Percentiles rank a stretch among this genome's conserved stretches.
Conservation (phyloP, 2,329 filamentous ascomycete species). For the Aspergillus caelatus region DNA sequence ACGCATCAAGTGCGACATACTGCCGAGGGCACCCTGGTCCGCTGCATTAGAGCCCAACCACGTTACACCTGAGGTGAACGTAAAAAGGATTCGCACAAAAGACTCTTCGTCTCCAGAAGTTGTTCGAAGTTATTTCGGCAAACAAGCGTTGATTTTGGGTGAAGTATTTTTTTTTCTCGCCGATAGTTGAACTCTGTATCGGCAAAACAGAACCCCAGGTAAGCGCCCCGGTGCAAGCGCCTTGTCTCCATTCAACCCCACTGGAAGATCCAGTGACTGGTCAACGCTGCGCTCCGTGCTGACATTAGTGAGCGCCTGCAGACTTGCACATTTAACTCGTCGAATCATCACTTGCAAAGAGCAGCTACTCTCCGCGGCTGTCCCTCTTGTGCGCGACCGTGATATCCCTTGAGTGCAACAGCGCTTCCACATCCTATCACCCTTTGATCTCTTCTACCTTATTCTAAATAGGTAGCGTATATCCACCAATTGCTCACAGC, state of each 20-base stretch:
- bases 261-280: conserved; percentile 45
- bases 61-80: conserved; percentile 38
- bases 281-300: conserved; percentile 46
- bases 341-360: conserved; percentile 44
- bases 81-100: conserved; percentile 38
- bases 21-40: conserved; percentile 39
- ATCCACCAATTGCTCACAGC: conserved; percentile 21
- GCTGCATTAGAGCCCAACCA: conserved; percentile 52
- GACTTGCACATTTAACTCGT: conserved; percentile 37
- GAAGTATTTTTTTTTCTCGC: conserved; percentile 15
- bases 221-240: conserved; percentile 31
- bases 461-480: conserved; percentile 18
- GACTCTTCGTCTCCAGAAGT: conserved; percentile 31
- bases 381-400: conserved; percentile 30
- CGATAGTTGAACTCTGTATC: conserved; percentile 16
- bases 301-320: conserved; percentile 45
- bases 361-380: conserved; percentile 27
- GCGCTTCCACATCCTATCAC: conserved; percentile 27
- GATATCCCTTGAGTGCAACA: conserved; percentile 26
- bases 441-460: conserved; percentile 18
- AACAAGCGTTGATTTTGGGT: conserved; percentile 22
- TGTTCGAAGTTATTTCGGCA: conserved; percentile 28
- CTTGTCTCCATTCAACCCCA: conserved; percentile 26
- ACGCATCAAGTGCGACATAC: conserved; percentile 44
- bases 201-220: conserved; percentile 33